Evolutionary conservation across 2,329 filamentous ascomycete genomes (phyloP).

Genomic region (Rutstroemia sp.): DNA sequence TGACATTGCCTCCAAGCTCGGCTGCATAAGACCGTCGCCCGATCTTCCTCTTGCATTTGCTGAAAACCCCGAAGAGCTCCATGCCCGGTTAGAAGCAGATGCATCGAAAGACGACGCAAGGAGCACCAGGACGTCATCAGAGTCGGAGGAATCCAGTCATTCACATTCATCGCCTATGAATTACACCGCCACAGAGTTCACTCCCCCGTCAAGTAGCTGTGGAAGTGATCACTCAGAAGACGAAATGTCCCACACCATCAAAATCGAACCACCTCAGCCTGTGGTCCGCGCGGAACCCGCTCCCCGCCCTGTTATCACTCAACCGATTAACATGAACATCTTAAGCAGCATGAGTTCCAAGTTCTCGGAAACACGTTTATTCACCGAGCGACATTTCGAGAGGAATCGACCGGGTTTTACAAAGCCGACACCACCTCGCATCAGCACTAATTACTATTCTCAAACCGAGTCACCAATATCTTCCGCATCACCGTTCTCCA

Average conservation of each 20-base stretch:
- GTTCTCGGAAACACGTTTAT: background rate
- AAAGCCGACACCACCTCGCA: background rate
- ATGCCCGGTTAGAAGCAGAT: conserved; percentile 43
- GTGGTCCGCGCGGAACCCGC: too few relatives aligned
- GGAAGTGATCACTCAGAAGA: conserved; percentile 23
- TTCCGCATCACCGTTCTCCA: background rate
- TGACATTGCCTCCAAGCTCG: conserved; percentile 56
- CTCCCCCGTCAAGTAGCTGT: conserved; percentile 17
- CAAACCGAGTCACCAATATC: background rate
- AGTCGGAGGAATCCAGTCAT: conserved; percentile 14
- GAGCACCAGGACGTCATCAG: conserved; percentile 10
- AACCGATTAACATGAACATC: background rate
- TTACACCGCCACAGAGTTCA: conserved; percentile 16
- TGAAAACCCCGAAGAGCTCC: conserved; percentile 50
- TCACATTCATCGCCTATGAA: conserved; percentile 18
- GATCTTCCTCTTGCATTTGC: conserved; percentile 54
- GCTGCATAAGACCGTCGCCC: conserved; percentile 55
- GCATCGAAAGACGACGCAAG: conserved; percentile 12
- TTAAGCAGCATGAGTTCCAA: background rate
- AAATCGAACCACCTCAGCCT: background rate
- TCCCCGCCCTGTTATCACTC: background rate
- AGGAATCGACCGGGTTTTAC: background rate
- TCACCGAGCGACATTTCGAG: background rate
- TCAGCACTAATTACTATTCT: background rate
- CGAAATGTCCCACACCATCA: background rate